Base-by-base conservation (phyloP, 331 rosid species). In the Ulmus americana region DNA sequence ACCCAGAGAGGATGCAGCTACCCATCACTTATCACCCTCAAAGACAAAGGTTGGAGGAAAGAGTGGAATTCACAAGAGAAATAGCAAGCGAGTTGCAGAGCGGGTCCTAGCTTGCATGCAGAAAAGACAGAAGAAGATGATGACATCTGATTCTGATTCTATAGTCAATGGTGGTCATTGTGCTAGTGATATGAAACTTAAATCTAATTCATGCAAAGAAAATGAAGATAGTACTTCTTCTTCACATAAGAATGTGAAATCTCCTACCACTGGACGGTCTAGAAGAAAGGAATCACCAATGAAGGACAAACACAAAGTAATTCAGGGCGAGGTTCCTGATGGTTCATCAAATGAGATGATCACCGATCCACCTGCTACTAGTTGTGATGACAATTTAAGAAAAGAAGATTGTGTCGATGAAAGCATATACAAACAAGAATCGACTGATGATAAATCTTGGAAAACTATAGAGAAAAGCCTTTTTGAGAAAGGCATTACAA, bases 11-110 rank as follows among this genome's bases (percentile, higher is more conserved):
- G 91, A 83, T 44, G 69, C 70, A 59, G 70, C 67, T 73, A 61
- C 72, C 59, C 85, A 81, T 71, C 86, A 69, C 12, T 71, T 81
- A 56, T 61, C 84, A 16, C 79, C 84, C 16, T 78, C 82, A 59
- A 90, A 87, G 81, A 44, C 77, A 52, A 90, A 84, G 70, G 53
- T 80, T 43, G 72, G 62, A 51, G 95, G 90, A 62, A 84, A 74
- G 66, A 67, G 76, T 70, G 95, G 81, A 79, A 57, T 74, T 49
- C 79, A 75, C 48, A 90, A 90, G 81, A 82, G 99, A 79, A 94
- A 94, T 78, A 94, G 97, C 79, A 94, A 90, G 77, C 84, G 96
- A 69, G 99, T 87, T 76, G 97, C 95, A 5, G 97, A 90, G 70
- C 95, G 90, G 62, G 96, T 84, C 59, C 80, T 90, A 74, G 87